Conservation (phyloP, 2,329 filamentous ascomycete species). For the Nothophoma quercina region DNA sequence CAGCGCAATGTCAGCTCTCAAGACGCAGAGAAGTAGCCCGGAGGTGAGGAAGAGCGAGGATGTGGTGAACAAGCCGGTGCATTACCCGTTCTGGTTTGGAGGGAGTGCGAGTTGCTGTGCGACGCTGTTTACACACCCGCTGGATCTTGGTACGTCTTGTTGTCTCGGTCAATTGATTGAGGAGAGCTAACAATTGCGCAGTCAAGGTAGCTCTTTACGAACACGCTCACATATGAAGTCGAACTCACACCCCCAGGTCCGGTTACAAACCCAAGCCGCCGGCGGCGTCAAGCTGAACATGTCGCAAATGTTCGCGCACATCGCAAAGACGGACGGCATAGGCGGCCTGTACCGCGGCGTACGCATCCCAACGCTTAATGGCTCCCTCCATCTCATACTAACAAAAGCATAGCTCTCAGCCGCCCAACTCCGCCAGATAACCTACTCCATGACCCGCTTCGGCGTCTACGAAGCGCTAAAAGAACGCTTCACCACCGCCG, state of each 20-base stretch:
- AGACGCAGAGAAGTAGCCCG: slow-evolving; percentile 41
- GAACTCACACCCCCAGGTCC: slow-evolving; percentile 66
- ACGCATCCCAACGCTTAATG: slow-evolving; percentile 37
- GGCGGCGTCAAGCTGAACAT: slow-evolving; percentile 77
- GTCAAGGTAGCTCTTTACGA: slow-evolving; percentile 52
- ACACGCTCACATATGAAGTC: not conserved
- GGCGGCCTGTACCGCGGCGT: slow-evolving; percentile 85
- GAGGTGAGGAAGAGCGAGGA: slow-evolving; percentile 53
- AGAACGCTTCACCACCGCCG: slow-evolving; percentile 64
- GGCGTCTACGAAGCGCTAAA: slow-evolving; percentile 97
- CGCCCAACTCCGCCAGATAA: slow-evolving; percentile 87
- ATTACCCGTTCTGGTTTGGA: slow-evolving; percentile 81
- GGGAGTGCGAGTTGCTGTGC: slow-evolving; percentile 93
- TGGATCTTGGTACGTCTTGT: slow-evolving; percentile 78
- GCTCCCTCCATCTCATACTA: not conserved
- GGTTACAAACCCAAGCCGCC: slow-evolving; percentile 79
- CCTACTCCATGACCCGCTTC: slow-evolving; percentile 96
- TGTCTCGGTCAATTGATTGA: not conserved
- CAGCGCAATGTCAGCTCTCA: slow-evolving; percentile 50
- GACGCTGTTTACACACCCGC: slow-evolving; percentile 88
- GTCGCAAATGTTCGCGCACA: slow-evolving; percentile 83
- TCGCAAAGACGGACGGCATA: slow-evolving; percentile 78
- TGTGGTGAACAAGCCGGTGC: slow-evolving; percentile 51
- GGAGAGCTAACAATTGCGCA: slow-evolving; percentile 43
- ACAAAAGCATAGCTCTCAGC: slow-evolving; percentile 72